These are phyloP conservation scores for Herpetospermum pedunculosum DNA, from an alignment of 306 rosid genomes.

Conservation along the genomic window DNA sequence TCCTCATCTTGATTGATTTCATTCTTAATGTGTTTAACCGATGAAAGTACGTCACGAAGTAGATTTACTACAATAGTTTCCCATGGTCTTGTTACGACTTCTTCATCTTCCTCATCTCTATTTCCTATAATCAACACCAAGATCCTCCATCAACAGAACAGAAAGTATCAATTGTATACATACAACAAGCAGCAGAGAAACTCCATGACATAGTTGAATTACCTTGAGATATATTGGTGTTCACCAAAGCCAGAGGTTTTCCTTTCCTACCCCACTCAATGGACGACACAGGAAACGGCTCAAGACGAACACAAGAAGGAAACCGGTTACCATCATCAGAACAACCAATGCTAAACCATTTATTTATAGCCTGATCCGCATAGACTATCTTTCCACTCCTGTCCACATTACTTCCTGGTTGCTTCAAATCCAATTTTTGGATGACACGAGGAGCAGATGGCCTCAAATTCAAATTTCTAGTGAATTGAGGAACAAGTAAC, in stretches of 20 bases:
- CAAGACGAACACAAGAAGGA: conserved; percentile 21
- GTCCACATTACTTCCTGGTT: no score
- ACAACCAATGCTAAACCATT: conserved; percentile 27
- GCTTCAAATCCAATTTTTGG: not conserved
- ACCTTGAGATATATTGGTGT: conserved; percentile 12
- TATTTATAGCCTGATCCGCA: conserved; percentile 6
- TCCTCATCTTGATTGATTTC: conserved; percentile 3
- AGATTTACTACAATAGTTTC: conserved; percentile 18
- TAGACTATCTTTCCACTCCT: not conserved
- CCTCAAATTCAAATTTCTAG: not conserved
- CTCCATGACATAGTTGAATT: not conserved
- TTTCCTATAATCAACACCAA: conserved; percentile 1
- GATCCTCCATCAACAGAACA: not conserved
- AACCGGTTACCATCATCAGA: conserved; percentile 8
- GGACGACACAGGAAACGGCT: conserved; percentile 9
- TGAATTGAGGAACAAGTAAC: conserved; percentile 21
- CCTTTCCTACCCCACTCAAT: conserved; percentile 5
- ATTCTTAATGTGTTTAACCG: conserved; percentile 15
- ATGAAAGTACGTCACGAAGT: conserved; percentile 17
- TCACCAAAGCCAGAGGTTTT: conserved; percentile 21
- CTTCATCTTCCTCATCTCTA: conserved; percentile 3
- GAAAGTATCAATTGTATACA: not conserved
- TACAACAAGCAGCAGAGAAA: not conserved
- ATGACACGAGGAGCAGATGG: not conserved
- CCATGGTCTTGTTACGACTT: conserved; percentile 15